phyloP scores from a whole-genome alignment of 2,329 filamentous ascomycete genomes.

The Epichloe aotearoae region DNA sequence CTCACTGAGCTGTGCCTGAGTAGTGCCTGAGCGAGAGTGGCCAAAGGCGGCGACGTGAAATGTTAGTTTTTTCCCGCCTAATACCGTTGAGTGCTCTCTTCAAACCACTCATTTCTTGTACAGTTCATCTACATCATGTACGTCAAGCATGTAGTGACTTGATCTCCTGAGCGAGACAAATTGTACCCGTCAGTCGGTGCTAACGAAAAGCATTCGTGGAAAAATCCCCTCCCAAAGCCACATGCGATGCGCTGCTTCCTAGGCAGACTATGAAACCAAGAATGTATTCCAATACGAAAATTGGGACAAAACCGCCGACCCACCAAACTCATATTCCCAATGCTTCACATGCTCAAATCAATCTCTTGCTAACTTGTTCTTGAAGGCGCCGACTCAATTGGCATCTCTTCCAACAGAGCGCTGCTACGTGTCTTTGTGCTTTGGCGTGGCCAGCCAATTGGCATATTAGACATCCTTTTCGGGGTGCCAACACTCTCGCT shows the following conservation, averaged over 20 bases:
- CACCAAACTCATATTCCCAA: background rate
- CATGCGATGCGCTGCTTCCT: background rate
- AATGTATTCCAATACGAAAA: background rate
- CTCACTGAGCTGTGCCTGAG: too few relatives aligned
- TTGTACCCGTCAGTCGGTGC: too few relatives aligned
- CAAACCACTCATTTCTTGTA: too few relatives aligned
- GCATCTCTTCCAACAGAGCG: background rate
- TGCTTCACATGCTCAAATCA: background rate
- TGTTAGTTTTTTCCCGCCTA: too few relatives aligned
- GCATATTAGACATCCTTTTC: conserved; percentile 22
- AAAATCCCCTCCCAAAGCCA: background rate
- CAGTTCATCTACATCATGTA: too few relatives aligned
- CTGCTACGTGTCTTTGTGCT: background rate
- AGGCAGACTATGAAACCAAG: background rate
- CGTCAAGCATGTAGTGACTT: too few relatives aligned
- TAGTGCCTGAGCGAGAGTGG: too few relatives aligned
- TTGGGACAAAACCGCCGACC: background rate
- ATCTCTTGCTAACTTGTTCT: background rate
- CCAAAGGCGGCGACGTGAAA: too few relatives aligned
- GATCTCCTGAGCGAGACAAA: too few relatives aligned
- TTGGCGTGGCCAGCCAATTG: conserved; percentile 21
- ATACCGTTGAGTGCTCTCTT: too few relatives aligned
- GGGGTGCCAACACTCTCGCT: conserved; percentile 9
- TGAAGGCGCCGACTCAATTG: background rate
- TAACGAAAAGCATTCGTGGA: too few relatives aligned